Base-by-base conservation (phyloP, 805 yeast species). In the Cyberlindnera mrakii region DNA sequence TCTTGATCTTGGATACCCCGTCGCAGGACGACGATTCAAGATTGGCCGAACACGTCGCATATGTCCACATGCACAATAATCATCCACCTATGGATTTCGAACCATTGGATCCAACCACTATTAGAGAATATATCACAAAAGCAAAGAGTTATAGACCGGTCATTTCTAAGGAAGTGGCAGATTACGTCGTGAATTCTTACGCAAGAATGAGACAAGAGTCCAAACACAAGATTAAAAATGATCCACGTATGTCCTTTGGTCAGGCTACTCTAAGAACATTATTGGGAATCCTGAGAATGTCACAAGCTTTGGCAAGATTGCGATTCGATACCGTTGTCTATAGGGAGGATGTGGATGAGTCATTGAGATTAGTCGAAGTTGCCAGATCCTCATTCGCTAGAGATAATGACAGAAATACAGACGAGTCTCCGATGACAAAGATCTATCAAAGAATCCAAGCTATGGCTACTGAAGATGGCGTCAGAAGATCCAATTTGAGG, bases 241-340 rank as follows among this genome's bases (percentile, higher is more conserved):
- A 90, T 30, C 53, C 60, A 39, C 78, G 75, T 42, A 76, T 77
- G 55, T 85, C 88, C 43, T 91, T 91, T 61, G 80, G 90, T 37
- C 97, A 90, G 65, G 84, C 95, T 17, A 90, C 99, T 1, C 97
- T 98, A 45, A 82, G 99, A 71, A 89, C 98, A 2, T 72, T 93
- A 49, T 72, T 93, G 45, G 98, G 93, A 53, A 82, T 95, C 39
- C 68, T 93, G 52, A 82, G 99, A 68, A 72, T 93, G 74, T 77
- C 99, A 1, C 98, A 91, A 67, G 99, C 97, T 1, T 72, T 86
- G 49, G 98, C 99, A 0, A 76, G 96, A 55, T 72, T 93, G 45
- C 75, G 97, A 58, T 87, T 93, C 60, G 81, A 82, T 45, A 73
- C 82, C 48, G 66, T 59, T 16, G 98, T 93, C 7, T 72, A 70